These are phyloP conservation scores for Mallotus repandus DNA, from an alignment of 441 rosid species.

Conservation along the genomic window DNA sequence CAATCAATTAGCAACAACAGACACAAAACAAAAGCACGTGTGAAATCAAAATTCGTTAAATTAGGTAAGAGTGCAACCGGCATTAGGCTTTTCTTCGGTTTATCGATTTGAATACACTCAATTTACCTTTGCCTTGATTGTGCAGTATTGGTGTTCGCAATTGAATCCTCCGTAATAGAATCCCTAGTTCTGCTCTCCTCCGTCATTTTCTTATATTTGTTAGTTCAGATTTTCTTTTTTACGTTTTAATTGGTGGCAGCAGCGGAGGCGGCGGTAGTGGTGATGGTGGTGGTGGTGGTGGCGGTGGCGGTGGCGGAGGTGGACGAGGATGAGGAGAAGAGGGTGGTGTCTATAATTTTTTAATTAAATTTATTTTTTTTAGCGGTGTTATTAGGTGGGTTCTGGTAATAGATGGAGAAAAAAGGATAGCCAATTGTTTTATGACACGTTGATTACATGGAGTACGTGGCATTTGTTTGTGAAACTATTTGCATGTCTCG, in stretches of 20 bases:
- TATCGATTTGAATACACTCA: not conserved
- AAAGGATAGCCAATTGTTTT: too few relatives aligned
- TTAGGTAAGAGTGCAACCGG: not conserved
- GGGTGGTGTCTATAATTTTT: too few relatives aligned
- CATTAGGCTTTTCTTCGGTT: not conserved
- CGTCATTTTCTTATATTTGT: conserved; percentile 35
- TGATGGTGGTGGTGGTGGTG: not conserved
- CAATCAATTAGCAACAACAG: conserved; percentile 1
- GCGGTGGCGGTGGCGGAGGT: not conserved
- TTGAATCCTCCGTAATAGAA: conserved; percentile 40
- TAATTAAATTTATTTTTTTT: too few relatives aligned
- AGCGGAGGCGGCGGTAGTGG: not conserved
- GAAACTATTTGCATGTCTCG: too few relatives aligned
- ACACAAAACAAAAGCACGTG: too few relatives aligned
- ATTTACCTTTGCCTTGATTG: conserved; percentile 64
- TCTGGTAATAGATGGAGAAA: too few relatives aligned
- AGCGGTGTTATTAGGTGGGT: too few relatives aligned
- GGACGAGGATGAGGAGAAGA: too few relatives aligned
- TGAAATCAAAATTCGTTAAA: not conserved
- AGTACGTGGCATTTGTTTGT: too few relatives aligned
- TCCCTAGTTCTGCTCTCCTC: conserved; percentile 44
- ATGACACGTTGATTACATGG: too few relatives aligned
- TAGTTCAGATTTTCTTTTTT: not conserved
- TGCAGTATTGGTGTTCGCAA: conserved; percentile 35
- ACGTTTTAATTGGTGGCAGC: not conserved